Conservation (phyloP, 2,329 filamentous ascomycete species). For the Bipolaris victoriae region DNA sequence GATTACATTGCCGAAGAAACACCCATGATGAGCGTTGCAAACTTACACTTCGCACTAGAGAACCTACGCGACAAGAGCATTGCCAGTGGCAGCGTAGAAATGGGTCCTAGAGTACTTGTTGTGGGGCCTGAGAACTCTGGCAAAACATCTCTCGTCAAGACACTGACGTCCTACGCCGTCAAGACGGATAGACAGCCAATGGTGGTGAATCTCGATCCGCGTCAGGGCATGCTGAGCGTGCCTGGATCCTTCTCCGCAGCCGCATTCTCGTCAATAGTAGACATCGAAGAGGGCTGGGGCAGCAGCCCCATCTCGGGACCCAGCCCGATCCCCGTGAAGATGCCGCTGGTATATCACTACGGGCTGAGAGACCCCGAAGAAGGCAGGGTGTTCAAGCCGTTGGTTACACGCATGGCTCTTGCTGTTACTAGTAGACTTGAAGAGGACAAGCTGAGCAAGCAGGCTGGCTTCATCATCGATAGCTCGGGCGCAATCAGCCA, state of each 20-base stretch:
- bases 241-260: slow-evolving; percentile 83
- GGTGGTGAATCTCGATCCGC: slow-evolving; percentile 83
- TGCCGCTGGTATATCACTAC: slow-evolving; percentile 90
- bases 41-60: slow-evolving; percentile 86
- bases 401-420: slow-evolving; percentile 78
- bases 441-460: slow-evolving; percentile 73
- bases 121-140: slow-evolving; percentile 79
- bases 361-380: slow-evolving; percentile 76
- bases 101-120: slow-evolving; percentile 83
- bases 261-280: slow-evolving; percentile 86
- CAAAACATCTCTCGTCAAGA: slow-evolving; percentile 81
- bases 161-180: slow-evolving; percentile 79
- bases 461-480: slow-evolving; percentile 84
- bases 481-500: slow-evolving; percentile 73
- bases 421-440: slow-evolving; percentile 78
- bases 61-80: slow-evolving; percentile 69
- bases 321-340: slow-evolving; percentile 84
- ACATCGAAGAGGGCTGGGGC: slow-evolving; percentile 88
- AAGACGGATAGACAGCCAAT: slow-evolving; percentile 76
- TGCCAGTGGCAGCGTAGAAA: slow-evolving; percentile 33
- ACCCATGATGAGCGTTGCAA: slow-evolving; percentile 78
- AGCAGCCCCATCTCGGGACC: slow-evolving; percentile 90
- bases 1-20: slow-evolving; percentile 80
- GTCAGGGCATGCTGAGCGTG: slow-evolving; percentile 64
- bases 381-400: slow-evolving; percentile 70